phyloP scores from a whole-genome alignment of 805 yeast genomes.

The Kodamaea jinghongensis region DNA sequence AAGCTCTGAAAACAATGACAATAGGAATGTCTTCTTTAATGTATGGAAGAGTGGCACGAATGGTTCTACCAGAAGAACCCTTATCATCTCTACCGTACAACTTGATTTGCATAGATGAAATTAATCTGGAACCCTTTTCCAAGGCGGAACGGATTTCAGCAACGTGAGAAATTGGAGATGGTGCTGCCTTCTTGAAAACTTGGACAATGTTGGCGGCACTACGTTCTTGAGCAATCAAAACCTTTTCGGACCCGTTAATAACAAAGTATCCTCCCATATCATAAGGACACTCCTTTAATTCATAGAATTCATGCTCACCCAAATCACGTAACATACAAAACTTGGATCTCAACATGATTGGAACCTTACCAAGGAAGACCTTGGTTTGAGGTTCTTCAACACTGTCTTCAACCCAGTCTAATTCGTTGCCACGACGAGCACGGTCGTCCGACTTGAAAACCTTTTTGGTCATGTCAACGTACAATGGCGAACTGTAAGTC shows the following conservation, averaged over 20 bases:
- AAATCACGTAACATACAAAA: conserved; percentile 90
- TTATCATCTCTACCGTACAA: conserved; percentile 78
- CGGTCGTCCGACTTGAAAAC: conserved; percentile 83
- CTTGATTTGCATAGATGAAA: conserved; percentile 91
- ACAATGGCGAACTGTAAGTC: conserved; percentile 93
- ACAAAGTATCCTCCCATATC: conserved; percentile 99
- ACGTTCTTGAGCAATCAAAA: conserved; percentile 96
- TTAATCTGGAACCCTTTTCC: conserved; percentile 95
- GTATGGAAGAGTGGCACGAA: conserved; percentile 94
- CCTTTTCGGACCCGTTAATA: conserved; percentile 97
- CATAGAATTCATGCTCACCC: conserved; percentile 90
- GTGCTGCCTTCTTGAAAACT: conserved; percentile 96
- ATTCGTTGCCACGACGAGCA: conserved; percentile 42
- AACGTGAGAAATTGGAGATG: conserved; percentile 91
- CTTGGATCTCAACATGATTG: conserved; percentile 95
- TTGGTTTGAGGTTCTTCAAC: conserved; percentile 61
- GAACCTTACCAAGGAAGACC: conserved; percentile 94
- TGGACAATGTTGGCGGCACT: conserved; percentile 98
- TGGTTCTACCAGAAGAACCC: conserved; percentile 70
- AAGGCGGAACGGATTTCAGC: conserved; percentile 97
- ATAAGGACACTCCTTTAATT: conserved; percentile 96
- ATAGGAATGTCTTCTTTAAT: conserved; percentile 96
- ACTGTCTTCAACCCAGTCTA: conserved; percentile 52
- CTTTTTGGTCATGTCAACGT: conserved; percentile 91
- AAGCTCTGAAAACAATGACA: conserved; percentile 94